phyloP scores from a whole-genome alignment of 1,284 basidiomycete genomes.

The Papiliotrema fonsecae region DNA sequence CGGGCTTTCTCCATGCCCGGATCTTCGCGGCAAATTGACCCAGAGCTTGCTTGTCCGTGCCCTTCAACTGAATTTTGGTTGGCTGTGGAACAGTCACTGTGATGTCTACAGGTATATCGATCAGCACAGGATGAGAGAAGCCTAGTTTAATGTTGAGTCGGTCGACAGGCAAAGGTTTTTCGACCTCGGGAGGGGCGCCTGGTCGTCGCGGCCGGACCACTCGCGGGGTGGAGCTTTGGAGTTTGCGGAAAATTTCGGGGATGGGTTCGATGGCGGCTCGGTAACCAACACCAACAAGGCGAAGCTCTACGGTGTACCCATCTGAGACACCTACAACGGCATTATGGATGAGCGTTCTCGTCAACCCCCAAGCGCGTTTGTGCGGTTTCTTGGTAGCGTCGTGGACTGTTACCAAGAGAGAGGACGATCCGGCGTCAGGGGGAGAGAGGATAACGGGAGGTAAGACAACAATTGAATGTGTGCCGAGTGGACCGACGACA shows the following conservation, averaged over 20 bases:
- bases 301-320: slow-evolving; percentile 76
- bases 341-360: slow-evolving; percentile 81
- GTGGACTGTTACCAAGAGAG: slow-evolving; percentile 58
- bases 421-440: slow-evolving; percentile 12
- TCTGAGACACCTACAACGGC: slow-evolving; percentile 84
- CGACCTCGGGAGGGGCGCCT: slow-evolving; percentile 16
- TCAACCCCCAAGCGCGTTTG: slow-evolving; percentile 80
- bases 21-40: slow-evolving; percentile 87
- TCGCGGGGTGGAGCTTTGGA: slow-evolving; percentile 28
- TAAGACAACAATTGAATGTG: slow-evolving; percentile 63
- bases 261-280: slow-evolving; percentile 81
- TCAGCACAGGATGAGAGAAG: slow-evolving; percentile 78
- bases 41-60: slow-evolving; percentile 57
- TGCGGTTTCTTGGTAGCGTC: slow-evolving; percentile 69
- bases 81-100: slow-evolving; percentile 55
- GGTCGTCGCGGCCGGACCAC: slow-evolving; percentile 10
- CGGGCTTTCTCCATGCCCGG: slow-evolving; percentile 77
- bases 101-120: slow-evolving; percentile 75
- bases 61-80: slow-evolving; percentile 52
- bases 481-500: slow-evolving; percentile 72
- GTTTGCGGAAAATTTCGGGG: slow-evolving; percentile 51
- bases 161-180: slow-evolving; percentile 26
- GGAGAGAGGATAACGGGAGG: slow-evolving; percentile 54
- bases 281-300: slow-evolving; percentile 93
- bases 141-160: slow-evolving; percentile 82